Evolutionary conservation across 176 grass and related monocot genomes (phyloP), one percentile per base, ranked within the genome.

Genomic region (Cenchrus americanus): DNA sequence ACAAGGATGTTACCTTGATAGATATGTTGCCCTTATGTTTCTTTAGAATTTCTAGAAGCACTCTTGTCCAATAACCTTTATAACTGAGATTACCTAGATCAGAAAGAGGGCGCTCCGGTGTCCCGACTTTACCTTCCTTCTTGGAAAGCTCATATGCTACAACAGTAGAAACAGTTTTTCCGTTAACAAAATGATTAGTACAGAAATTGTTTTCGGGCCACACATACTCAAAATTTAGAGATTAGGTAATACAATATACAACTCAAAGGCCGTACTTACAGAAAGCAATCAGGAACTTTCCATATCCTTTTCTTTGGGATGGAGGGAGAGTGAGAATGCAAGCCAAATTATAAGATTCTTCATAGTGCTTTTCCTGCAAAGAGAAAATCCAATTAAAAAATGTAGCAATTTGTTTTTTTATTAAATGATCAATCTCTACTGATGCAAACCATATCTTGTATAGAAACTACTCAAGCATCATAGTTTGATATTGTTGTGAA

Each of bases 61-160:
- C 97, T 83, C 93, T 91, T 48, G 97, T 96, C 97, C 97, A 99
- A 77, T 99, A 99, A 18, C 93, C 91, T 87, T 89, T 86, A 71
- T 96, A 99, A 64, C 93, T 99, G 52, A 99, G 85, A 70, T 94
- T 75, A 57, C 96, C 96, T 84, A 99, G 91, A 89, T 99, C 96
- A 46, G 96, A 99, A 70, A 99, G 93, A 62, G 97, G 93, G 77
- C 91, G 87, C 86, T 99, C 93, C 1, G 97, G 97, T 57, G 93
- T 99, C 62, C 97, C 97, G 82, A 99, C 97, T 84, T 99, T 96
- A 75, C 97, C 88, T 89, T 99, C 97, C 86, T 99, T 99, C 79
- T 99, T 99, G 77, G 97, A 99, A 89, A 99, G 93, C 77, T 99
- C 97, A 89, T 99, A 99, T 15, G 93, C 97, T 99, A 86, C 69